Evolutionary conservation across 306 rosid genomes (phyloP), one percentile per base, ranked within the genome.

Genomic region (Cucurbita argyrosperma): DNA sequence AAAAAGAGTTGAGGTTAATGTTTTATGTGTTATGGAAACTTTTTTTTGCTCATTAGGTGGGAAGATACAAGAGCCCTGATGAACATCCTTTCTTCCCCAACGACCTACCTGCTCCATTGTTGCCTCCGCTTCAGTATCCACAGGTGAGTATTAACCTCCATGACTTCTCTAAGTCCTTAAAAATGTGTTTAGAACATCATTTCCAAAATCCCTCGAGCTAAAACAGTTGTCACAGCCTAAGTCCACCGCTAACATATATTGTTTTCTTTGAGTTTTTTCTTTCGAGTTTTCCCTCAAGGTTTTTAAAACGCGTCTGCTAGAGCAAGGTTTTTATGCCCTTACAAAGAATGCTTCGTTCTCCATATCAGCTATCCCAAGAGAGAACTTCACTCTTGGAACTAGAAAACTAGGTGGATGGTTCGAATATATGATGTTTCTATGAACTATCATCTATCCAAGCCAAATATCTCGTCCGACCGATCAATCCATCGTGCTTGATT

Each of bases 71-170:
- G 71, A 85, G 87, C 55, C 92, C 92, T 0, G 90, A 87, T 67
- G 92, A 90, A 70, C 88, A 86, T 71, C 82, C 96, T 61, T 90
- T 90, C 77, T 86, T 86, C 78, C 82, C 87, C 30, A 42, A 56
- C 1, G 12, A 56, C 74, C 68, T 86, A 47, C 87, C 90, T 15
- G 76, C 81, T 26, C 87, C 89, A 10, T 42, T 77, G 81, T 82
- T 87, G 77, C 92, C 89, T 62, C 90, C 92, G 16, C 39, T 90
- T 79, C 85, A 80, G 60, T 87, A 90, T 55, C 90, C 92, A 1
- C 86, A 83, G 90, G 96, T 88, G 73, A 42, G 63, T 12, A 9
- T 46, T 67, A 23, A 67, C 73, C 14, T 65, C 37, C n/a, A 43
- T 50, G 54, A 50, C 0, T 50, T 50, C 5, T 50, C 18, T n/a